Evolutionary conservation across 306 rosid genomes (phyloP).

Genomic region (Boehmeria nivea): DNA sequence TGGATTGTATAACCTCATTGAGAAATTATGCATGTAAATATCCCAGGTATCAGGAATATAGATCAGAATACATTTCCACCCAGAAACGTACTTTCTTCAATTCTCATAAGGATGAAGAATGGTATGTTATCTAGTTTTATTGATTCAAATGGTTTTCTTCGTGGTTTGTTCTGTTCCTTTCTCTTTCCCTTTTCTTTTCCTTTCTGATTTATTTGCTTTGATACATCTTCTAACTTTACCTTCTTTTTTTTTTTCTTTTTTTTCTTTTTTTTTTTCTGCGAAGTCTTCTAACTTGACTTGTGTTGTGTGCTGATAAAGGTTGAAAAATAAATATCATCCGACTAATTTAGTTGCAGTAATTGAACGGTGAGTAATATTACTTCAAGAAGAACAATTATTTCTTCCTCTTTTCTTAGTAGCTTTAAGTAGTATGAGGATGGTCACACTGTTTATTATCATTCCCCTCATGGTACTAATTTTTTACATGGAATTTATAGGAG

Average conservation of each 20-base stretch:
- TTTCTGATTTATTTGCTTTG: neutral
- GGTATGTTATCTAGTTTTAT: constrained; percentile 38
- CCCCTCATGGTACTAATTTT: no score
- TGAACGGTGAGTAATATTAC: constrained; percentile 51
- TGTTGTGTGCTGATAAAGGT: constrained; percentile 42
- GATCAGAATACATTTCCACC: constrained; percentile 83
- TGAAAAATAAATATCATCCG: constrained; percentile 95
- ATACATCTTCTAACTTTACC: no score
- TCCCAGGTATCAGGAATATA: constrained; percentile 92
- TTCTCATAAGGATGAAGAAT: constrained; percentile 90
- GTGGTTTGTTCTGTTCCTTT: neutral
- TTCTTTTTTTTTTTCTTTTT: no score
- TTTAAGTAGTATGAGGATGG: neutral
- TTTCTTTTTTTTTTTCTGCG: no score
- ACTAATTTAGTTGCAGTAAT: constrained; percentile 78
- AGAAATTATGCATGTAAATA: neutral
- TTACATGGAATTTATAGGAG: constrained; percentile 49
- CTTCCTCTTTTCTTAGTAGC: neutral
- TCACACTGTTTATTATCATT: neutral
- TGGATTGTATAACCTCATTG: neutral
- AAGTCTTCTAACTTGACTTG: constrained; percentile 18
- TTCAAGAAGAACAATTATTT: neutral
- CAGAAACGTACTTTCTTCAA: constrained; percentile 83
- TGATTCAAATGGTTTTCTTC: neutral
- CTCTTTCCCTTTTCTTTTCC: no score